Base-by-base conservation (phyloP, 352 stramenopile species). In the Aphanomyces invadans region DNA sequence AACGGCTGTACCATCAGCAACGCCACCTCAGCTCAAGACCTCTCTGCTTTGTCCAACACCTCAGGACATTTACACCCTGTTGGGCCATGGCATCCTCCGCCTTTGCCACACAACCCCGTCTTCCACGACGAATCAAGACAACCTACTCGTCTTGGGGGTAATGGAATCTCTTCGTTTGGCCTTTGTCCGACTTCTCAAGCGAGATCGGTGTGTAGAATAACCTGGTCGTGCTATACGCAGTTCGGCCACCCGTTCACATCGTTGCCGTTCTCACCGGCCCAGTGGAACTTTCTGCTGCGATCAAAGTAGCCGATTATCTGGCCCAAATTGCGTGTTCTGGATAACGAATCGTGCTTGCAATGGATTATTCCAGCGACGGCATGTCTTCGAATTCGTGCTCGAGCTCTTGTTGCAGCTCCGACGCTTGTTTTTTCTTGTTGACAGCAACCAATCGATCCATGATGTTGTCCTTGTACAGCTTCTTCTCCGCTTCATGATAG, bases 381-480 rank as follows among this genome's bases (percentile, higher is more conserved):
- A 94, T 92, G 69, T 92, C 85, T 48, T 87, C 82, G 51, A 91
- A 94, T 62, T 85, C 80, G 62, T 92, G 77, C 11, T 77, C 71
- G 60, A 82, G 64, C 17, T 79, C 82, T 52, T 84, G 83, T 38
- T 83, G 65, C 70, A 81, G 79, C 64, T 94, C 85, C 32, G 83
- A 71, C 33, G 79, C 74, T 67, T 92, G 81, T 23, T 89, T 62
- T 32, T 76, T 70, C 67, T 87, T 87, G 74, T 94, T 94, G 70
- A 90, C 89, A 46, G 80, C 83, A 55, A 91, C 70, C 70, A 94
- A 78, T 25, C 83, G 80, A 39, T 90, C 82, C 61, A 94, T 92
- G 61, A 94, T 94, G 70, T 92, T 90, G 53, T 94, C 85, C 60
- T 90, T 90, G 76, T 92, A 92, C 62, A 94, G 66, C 70, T 88